These are phyloP conservation scores for Kuraishia floccosa DNA, from an alignment of 805 yeast species.

Conservation along the genomic window DNA sequence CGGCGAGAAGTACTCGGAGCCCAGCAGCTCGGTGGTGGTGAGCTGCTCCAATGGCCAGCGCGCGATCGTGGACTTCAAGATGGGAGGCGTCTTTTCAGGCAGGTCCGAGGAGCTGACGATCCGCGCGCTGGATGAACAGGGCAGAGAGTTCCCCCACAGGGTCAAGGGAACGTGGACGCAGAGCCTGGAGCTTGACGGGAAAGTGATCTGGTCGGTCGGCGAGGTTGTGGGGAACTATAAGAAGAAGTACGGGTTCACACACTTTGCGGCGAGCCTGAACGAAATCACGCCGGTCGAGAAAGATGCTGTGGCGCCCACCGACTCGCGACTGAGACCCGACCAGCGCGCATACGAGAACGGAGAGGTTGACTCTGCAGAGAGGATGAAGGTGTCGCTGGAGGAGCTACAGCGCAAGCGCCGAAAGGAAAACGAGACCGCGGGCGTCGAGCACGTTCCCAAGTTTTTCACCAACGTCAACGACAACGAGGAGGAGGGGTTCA, in stretches of 20 bases:
- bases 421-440: slow-evolving; percentile 35
- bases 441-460: slow-evolving; percentile 37
- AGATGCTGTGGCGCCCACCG: slow-evolving; percentile 66
- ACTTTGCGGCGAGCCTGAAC: slow-evolving; percentile 72
- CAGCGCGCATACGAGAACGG: slow-evolving; percentile 63
- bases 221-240: slow-evolving; percentile 44
- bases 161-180: slow-evolving; percentile 82
- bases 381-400: slow-evolving; percentile 56
- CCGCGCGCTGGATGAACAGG: slow-evolving; percentile 25
- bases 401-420: slow-evolving; percentile 75
- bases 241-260: slow-evolving; percentile 76
- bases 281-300: slow-evolving; percentile 66
- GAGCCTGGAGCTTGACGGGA: slow-evolving; percentile 27
- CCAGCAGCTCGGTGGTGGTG: slow-evolving; percentile 56
- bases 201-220: slow-evolving; percentile 62
- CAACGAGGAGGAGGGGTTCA: slow-evolving; percentile 18
- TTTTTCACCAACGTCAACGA: slow-evolving; percentile 44
- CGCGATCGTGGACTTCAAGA: slow-evolving; percentile 65
- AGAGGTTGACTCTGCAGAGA: slow-evolving; percentile 61
- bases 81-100: slow-evolving; percentile 78
- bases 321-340: slow-evolving; percentile 87
- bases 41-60: slow-evolving; percentile 57
- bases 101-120: slow-evolving; percentile 62
- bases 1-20: slow-evolving; percentile 92
- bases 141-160: slow-evolving; percentile 20